These are phyloP conservation scores for Hebeloma cylindrosporum DNA, from an alignment of 768 basidiomycete genomes.

Conservation along the genomic window DNA sequence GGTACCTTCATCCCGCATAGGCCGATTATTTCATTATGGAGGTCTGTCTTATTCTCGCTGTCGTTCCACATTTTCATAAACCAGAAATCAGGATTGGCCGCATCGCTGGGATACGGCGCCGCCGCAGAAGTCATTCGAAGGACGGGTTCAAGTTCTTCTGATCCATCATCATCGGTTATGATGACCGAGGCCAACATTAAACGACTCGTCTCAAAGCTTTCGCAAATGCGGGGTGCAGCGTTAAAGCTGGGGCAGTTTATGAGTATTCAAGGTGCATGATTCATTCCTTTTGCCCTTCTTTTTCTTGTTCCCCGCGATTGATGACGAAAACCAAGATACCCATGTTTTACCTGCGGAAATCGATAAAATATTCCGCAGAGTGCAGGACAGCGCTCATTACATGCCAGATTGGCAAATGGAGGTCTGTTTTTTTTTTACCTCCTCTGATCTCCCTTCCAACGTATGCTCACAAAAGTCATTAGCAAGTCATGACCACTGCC, in stretches of 20 bases:
- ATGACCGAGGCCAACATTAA: slow-evolving; percentile 91
- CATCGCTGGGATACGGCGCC: slow-evolving; percentile 85
- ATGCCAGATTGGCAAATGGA: slow-evolving; percentile 99
- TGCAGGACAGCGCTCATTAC: slow-evolving; percentile 95
- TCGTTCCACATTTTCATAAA: neutral
- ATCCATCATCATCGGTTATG: slow-evolving; percentile 54
- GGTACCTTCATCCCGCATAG: slow-evolving; percentile 88
- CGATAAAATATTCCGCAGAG: slow-evolving; percentile 83
- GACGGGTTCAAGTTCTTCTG: slow-evolving; percentile 41
- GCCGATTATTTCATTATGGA: slow-evolving; percentile 92
- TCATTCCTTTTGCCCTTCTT: neutral
- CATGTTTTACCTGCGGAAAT: slow-evolving; percentile 85
- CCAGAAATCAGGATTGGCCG: slow-evolving; percentile 70
- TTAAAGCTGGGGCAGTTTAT: slow-evolving; percentile 96
- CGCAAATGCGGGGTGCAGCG: slow-evolving; percentile 94
- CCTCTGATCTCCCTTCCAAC: neutral
- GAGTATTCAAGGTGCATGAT: slow-evolving; percentile 79
- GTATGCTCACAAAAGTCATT: slow-evolving; percentile 1
- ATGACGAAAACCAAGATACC: slow-evolving; percentile 62
- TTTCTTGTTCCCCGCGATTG: neutral
- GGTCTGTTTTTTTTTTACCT: slow-evolving; percentile 40
- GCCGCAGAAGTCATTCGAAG: slow-evolving; percentile 84
- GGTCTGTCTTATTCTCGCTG: slow-evolving; percentile 40
- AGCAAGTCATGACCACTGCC: slow-evolving; percentile 73
- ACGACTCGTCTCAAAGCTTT: slow-evolving; percentile 88